Conservation (phyloP, 202 grass and related monocot genomes). For the Digitaria exilis region DNA sequence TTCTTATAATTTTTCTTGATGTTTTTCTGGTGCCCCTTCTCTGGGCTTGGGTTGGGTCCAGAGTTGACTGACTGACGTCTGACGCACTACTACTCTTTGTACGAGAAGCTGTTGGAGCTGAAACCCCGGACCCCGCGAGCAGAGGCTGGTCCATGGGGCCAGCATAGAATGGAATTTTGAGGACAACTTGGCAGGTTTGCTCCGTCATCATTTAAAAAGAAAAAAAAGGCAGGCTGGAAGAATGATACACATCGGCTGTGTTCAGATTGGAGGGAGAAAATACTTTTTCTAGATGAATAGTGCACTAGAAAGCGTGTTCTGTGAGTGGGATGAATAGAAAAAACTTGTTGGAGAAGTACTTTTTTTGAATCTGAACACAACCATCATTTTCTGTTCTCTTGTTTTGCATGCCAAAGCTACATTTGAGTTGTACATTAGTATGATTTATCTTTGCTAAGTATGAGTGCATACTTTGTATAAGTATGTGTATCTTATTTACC, state of each 20-base stretch:
- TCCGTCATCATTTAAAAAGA: too few relatives aligned
- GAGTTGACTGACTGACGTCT: conserved; percentile 29
- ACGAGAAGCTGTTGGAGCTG: neutral
- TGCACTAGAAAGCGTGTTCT: too few relatives aligned
- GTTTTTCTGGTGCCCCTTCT: conserved; percentile 6
- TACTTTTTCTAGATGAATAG: too few relatives aligned
- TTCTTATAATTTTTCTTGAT: neutral
- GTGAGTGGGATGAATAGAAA: too few relatives aligned
- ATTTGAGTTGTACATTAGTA: too few relatives aligned
- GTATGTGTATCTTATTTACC: too few relatives aligned
- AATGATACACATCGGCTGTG: too few relatives aligned
- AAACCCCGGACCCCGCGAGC: conserved; percentile 10
- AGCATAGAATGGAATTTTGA: neutral
- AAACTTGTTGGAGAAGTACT: too few relatives aligned
- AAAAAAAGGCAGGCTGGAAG: too few relatives aligned
- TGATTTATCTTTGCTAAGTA: neutral
- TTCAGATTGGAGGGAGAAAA: too few relatives aligned
- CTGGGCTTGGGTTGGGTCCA: neutral
- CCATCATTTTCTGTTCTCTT: neutral
- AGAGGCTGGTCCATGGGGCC: neutral
- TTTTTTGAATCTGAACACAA: too few relatives aligned
- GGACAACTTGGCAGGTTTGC: neutral
- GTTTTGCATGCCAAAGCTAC: neutral
- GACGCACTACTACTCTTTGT: neutral
- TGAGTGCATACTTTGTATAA: neutral